Evolutionary conservation across 1,284 basidiomycete genomes (phyloP).

Genomic region (Taiwanofungus camphoratus): DNA sequence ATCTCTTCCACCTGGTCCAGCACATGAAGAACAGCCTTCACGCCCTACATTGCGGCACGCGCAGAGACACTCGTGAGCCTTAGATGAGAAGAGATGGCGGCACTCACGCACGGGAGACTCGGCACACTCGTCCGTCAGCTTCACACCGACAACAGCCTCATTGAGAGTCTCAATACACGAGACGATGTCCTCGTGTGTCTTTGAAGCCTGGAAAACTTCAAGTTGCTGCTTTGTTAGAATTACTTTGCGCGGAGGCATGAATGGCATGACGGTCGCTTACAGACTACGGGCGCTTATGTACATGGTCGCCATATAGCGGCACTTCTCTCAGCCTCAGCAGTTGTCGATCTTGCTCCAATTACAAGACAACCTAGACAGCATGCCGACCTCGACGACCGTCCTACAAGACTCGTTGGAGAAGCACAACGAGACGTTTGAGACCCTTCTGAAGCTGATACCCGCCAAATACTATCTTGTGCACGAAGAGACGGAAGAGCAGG

Average conservation of each 20-base stretch:
- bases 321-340: not conserved
- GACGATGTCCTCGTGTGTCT: conserved; percentile 56
- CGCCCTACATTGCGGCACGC: conserved; percentile 40
- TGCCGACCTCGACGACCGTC: conserved; percentile 44
- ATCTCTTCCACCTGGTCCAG: conserved; percentile 67
- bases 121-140: conserved; percentile 61
- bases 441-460: conserved; percentile 78
- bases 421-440: conserved; percentile 82
- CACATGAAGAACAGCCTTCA: conserved; percentile 54
- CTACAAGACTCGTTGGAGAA: conserved; percentile 68
- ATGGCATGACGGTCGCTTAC: conserved; percentile 12
- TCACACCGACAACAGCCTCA: conserved; percentile 69
- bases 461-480: conserved; percentile 80
- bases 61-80: not conserved
- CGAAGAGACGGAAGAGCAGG: conserved; percentile 66
- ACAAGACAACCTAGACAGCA: too few relatives aligned
- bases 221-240: conserved; percentile 82
- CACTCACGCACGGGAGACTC: conserved; percentile 48
- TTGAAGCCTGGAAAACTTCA: conserved; percentile 62
- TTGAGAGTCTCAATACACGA: conserved; percentile 78
- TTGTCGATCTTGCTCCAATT: not conserved
- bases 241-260: conserved; percentile 51
- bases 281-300: not conserved
- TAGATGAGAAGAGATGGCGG: not conserved
- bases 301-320: not conserved